Conservation (phyloP, 306 rosid genomes). For the Clitoria ternatea region DNA sequence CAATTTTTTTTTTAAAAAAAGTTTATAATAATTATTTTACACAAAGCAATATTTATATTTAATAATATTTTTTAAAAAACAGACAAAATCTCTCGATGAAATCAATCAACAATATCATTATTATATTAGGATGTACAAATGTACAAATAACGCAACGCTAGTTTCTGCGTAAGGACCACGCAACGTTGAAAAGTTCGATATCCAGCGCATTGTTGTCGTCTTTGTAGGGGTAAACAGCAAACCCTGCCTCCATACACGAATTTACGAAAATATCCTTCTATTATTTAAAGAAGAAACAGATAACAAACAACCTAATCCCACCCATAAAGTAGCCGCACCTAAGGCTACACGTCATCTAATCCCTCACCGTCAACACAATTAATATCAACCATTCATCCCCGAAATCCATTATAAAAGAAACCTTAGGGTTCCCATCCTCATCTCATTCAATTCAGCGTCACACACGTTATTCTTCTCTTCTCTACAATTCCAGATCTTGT, state of each 20-base stretch:
- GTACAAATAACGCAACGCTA: neutral
- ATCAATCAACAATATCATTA: neutral
- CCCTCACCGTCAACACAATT: conserved; percentile 14
- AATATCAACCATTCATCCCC: conserved; percentile 35
- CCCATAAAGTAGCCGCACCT: conserved; percentile 24
- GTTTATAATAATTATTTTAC: too few relatives aligned
- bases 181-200: neutral
- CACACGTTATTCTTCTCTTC: rapidly evolving
- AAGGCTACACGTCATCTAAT: conserved; percentile 17
- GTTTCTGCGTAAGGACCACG: conserved; percentile 9
- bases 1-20: too few relatives aligned
- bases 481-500: neutral
- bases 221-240: neutral
- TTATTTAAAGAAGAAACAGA: neutral
- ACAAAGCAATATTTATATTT: too few relatives aligned
- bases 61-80: neutral
- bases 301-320: neutral
- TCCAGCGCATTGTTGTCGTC: conserved; percentile 24
- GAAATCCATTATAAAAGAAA: conserved; percentile 10
- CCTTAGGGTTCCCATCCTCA: neutral
- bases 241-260: neutral
- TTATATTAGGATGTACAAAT: neutral
- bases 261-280: conserved; percentile 17
- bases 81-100: neutral
- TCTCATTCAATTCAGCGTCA: neutral